Evolutionary conservation across 1,284 basidiomycete species (phyloP).

Genomic region (Ustilago tritici): DNA sequence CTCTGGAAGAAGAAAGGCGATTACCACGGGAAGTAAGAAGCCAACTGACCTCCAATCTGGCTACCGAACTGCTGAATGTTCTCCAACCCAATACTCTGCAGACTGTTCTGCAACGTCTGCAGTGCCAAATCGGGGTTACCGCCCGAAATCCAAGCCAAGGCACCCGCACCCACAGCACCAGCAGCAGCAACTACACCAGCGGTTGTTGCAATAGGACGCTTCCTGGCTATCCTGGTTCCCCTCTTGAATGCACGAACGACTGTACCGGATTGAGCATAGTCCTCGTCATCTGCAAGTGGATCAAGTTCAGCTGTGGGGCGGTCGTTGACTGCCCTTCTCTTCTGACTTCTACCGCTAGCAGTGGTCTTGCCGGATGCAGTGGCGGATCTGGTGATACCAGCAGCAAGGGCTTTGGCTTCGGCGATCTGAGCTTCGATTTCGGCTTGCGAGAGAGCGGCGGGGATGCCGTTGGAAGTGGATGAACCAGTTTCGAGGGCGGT

Average conservation of each 20-base stretch:
- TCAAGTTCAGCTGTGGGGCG: slow-evolving; percentile 46
- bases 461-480: slow-evolving; percentile 23
- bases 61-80: slow-evolving; percentile 36
- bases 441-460: slow-evolving; percentile 48
- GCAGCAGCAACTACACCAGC: slow-evolving; percentile 63
- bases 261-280: slow-evolving; percentile 49
- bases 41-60: slow-evolving; percentile 45
- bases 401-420: slow-evolving; percentile 61
- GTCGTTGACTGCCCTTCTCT: slow-evolving; percentile 63
- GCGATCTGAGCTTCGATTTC: slow-evolving; percentile 66
- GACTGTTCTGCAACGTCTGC: slow-evolving; percentile 57
- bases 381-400: slow-evolving; percentile 50
- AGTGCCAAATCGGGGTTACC: slow-evolving; percentile 53
- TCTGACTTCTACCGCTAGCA: slow-evolving; percentile 26
- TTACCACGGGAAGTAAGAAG: slow-evolving; percentile 41
- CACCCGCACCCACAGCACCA: slow-evolving; percentile 63
- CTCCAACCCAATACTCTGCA: slow-evolving; percentile 55
- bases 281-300: slow-evolving; percentile 53
- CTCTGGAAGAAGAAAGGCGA: background rate
- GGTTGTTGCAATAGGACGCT: slow-evolving; percentile 57
- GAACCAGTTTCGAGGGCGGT: slow-evolving; percentile 40
- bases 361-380: slow-evolving; percentile 23
- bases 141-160: slow-evolving; percentile 65
- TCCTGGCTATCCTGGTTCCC: slow-evolving; percentile 53
- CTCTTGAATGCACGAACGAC: slow-evolving; percentile 47